Evolutionary conservation across 148 eudicot genomes (phyloP).

Genomic region (Pouteria glomerata): DNA sequence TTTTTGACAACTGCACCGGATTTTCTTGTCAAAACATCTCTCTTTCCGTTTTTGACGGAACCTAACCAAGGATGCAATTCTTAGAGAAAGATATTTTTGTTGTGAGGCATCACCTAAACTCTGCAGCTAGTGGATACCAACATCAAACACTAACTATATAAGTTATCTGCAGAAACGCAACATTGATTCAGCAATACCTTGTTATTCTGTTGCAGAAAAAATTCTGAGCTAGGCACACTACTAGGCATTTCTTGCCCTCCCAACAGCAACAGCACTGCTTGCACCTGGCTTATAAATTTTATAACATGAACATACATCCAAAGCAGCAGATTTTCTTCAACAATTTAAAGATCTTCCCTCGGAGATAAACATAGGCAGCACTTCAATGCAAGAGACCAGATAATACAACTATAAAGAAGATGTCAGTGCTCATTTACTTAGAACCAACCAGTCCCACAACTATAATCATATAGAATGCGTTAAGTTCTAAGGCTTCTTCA

Average conservation of each 20-base stretch:
- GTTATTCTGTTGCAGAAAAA: constrained; percentile 28
- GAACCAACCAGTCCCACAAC: no score
- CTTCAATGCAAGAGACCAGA: no score
- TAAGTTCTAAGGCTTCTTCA: no score
- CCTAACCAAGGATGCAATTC: constrained; percentile 44
- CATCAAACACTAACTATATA: not conserved
- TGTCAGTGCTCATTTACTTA: no score
- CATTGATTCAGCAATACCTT: no score
- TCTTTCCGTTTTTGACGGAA: constrained; percentile 54
- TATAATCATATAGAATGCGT: no score
- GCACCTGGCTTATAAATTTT: constrained; percentile 41
- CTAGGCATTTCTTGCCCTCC: constrained; percentile 51
- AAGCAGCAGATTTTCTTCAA: not conserved
- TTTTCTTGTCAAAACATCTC: constrained; percentile 53
- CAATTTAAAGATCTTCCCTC: no score
- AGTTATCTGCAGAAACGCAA: not conserved
- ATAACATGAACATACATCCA: not conserved
- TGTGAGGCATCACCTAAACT: constrained; percentile 22
- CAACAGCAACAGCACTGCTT: constrained; percentile 66
- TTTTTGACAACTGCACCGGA: constrained; percentile 43
- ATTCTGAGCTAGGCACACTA: constrained; percentile 37
- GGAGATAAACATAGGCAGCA: no score
- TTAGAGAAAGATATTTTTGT: constrained; percentile 26
- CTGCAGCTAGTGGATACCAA: constrained; percentile 18
- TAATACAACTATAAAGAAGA: no score